Evolutionary conservation across 2,329 filamentous ascomycete genomes (phyloP).

Genomic region (Aspergillus piperis): DNA sequence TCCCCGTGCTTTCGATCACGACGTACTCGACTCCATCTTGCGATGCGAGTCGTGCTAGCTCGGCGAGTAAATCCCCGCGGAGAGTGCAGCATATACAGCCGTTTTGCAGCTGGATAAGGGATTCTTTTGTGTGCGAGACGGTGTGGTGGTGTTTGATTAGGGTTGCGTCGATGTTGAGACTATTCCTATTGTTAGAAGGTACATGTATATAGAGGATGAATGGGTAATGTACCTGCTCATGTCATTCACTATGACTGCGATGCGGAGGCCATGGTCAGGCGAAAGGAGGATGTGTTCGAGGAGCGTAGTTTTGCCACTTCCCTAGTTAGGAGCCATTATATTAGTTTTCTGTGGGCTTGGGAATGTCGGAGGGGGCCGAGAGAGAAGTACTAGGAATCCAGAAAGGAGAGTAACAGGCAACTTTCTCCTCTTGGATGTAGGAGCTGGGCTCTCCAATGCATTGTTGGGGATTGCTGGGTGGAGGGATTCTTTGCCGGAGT

Average conservation of each 20-base stretch:
- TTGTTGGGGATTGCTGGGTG: background rate
- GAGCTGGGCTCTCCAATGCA: background rate
- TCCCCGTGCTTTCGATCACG: constrained; percentile 70
- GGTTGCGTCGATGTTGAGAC: constrained; percentile 66
- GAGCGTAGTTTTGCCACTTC: constrained; percentile 70
- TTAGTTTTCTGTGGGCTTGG: background rate
- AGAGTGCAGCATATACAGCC: constrained; percentile 77
- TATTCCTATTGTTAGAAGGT: constrained; percentile 23
- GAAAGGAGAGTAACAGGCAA: constrained; percentile 63
- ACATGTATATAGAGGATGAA: constrained; percentile 21
- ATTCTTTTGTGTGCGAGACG: constrained; percentile 62
- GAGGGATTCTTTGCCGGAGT: constrained; percentile 17
- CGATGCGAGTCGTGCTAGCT: constrained; percentile 66
- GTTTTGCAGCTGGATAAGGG: constrained; percentile 69
- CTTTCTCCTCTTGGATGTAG: constrained; percentile 9
- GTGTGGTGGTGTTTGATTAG: constrained; percentile 58
- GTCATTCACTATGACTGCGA: constrained; percentile 74
- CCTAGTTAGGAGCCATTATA: constrained; percentile 41
- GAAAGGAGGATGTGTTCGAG: constrained; percentile 68
- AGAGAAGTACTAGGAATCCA: constrained; percentile 54
- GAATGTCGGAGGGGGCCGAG: too few relatives aligned
- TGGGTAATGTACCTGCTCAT: constrained; percentile 55
- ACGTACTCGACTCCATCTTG: constrained; percentile 69
- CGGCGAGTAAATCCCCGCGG: constrained; percentile 69
- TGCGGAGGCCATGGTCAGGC: constrained; percentile 64